A percentile compares a stretch with the other conserved stretches of the same genome.
These are phyloP conservation scores for Fusarium fujikuroi DNA, from an alignment of 2,329 filamentous ascomycete genomes.

Conservation along the genomic window DNA sequence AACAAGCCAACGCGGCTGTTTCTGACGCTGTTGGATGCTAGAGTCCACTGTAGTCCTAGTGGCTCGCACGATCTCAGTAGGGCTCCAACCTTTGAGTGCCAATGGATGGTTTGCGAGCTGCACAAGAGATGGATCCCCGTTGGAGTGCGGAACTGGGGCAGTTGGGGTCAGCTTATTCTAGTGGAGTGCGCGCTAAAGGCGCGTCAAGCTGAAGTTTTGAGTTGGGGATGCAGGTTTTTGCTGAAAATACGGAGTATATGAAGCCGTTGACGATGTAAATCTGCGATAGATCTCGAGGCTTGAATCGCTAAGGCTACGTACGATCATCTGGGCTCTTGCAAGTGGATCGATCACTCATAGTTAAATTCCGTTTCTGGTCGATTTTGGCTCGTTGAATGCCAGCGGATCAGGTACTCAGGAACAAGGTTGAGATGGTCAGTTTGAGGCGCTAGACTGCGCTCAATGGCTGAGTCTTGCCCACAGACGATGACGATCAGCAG, in stretches of 20 bases:
- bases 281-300: neutral
- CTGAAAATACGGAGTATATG: neutral
- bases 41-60: slow-evolving; percentile 37
- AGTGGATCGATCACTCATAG: neutral
- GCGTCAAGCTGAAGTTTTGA: slow-evolving; percentile 20
- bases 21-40: slow-evolving; percentile 26
- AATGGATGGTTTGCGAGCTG: slow-evolving; percentile 23
- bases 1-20: slow-evolving; percentile 18
- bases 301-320: neutral
- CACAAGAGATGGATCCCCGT: slow-evolving; percentile 15
- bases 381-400: slow-evolving; percentile 12
- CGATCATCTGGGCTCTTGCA: neutral
- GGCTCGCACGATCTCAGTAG: slow-evolving; percentile 27
- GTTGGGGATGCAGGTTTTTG: slow-evolving; percentile 2
- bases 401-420: slow-evolving; percentile 36
- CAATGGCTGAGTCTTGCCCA: slow-evolving; percentile 2
- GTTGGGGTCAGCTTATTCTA: slow-evolving; percentile 35
- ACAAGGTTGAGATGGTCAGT: slow-evolving; percentile 38
- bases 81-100: slow-evolving; percentile 2
- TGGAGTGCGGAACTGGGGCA: slow-evolving; percentile 25
- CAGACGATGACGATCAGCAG: slow-evolving; percentile 8
- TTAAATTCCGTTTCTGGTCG: slow-evolving; percentile 2
- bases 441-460: slow-evolving; percentile 40
- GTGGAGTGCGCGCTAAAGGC: slow-evolving; percentile 37
- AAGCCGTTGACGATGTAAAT: neutral